Conservation (phyloP, 441 rosid genomes). For the Kokia cookei region DNA sequence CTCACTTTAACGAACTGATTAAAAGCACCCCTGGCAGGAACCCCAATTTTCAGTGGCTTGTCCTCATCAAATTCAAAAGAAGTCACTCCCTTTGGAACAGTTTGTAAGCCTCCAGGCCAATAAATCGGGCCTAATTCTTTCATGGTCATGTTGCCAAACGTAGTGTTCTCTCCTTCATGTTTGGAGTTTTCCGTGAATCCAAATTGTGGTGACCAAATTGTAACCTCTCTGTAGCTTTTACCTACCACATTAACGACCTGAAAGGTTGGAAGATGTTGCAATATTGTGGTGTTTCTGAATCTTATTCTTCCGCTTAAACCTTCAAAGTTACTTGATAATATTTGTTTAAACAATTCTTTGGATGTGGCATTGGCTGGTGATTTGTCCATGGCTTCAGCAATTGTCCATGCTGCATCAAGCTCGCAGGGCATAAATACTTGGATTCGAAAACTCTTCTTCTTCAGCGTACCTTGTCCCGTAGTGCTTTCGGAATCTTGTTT, state of each 20-base stretch:
- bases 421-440: slow-evolving; percentile 22
- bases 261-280: neutral
- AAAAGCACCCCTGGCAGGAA: slow-evolving; percentile 24
- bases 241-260: slow-evolving; percentile 24
- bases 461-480: slow-evolving; percentile 10
- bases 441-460: slow-evolving; percentile 19
- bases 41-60: slow-evolving; percentile 16
- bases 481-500: slow-evolving; percentile 12
- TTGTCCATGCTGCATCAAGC: slow-evolving; percentile 24
- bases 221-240: slow-evolving; percentile 21
- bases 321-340: slow-evolving; percentile 14
- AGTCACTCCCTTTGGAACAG: slow-evolving; percentile 24
- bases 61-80: neutral
- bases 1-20: slow-evolving; percentile 24
- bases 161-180: neutral
- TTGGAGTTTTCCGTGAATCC: slow-evolving; percentile 4
- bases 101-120: slow-evolving; percentile 23
- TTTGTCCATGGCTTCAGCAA: slow-evolving; percentile 15
- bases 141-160: neutral
- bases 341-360: neutral
- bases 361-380: neutral
- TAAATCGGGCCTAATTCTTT: slow-evolving; percentile 11
- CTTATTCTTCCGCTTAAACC: slow-evolving; percentile 22
- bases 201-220: slow-evolving; percentile 17
- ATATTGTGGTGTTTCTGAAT: slow-evolving; percentile 7